Evolutionary conservation across 345 rosid genomes (phyloP), one percentile per base, ranked within the genome.

Genomic region (Mangifera indica): DNA sequence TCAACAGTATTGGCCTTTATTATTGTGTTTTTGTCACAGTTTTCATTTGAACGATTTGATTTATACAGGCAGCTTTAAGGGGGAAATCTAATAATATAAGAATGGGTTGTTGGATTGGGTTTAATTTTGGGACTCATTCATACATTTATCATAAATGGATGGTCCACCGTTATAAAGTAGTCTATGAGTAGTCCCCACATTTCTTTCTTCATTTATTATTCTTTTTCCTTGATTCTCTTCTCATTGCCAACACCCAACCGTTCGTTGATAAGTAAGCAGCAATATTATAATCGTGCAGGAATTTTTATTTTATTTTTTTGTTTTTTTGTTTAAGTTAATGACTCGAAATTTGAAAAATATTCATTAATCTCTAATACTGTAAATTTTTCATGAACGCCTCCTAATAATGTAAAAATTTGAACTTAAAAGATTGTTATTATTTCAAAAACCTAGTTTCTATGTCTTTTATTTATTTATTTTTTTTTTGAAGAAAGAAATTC

Each of bases 81-180:
- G 40, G 34, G 55, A 44, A 55, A 49, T 13, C 18, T 18, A 37
- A 37, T 48, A 49, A 49, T 49, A 49, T 1, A 1, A 25, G 18
- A 0, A 34, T 32, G 77, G 70, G 74, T 26, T 52, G 11, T 49
- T 18, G 21, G 24, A 0, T 65, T 21, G 13, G 60, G 25, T 24
- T 55, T 66, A 1, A 13, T 34, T 68, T 45, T 18, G 60, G 26
- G 65, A 81, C 73, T 45, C 67, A 32, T 34, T 69, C 21, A 32
- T 34, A 14, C 3, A 21, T 57, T 12, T 14, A 46, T 48, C 13
- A 13, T 18, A 10, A 0, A 0, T 1, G 12, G 10, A 12, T 63
- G 40, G 65, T 17, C 67, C 74, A 26, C 77, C 64, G 63, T 73
- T 49, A 17, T 53, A 70, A 74, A 59, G 63, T 0, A 40, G 57